Evolutionary conservation across 2,329 filamentous ascomycete species (phyloP), one percentile per base, ranked within the genome.

Genomic region (Domatiomyces globalis): DNA sequence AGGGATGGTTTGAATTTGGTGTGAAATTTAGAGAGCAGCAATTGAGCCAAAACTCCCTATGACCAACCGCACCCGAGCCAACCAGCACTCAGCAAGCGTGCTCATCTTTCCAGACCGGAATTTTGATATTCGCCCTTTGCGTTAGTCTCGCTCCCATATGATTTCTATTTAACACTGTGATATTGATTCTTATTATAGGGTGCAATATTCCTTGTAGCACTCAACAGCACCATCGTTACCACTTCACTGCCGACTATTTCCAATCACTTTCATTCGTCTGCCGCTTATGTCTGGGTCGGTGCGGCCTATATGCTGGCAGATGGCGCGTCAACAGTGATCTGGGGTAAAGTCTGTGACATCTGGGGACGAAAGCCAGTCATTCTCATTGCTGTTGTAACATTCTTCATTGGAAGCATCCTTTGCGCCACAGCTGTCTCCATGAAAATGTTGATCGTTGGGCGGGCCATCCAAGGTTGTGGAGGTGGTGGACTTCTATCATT

Each of bases 261-360:
- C 1, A 57, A 62, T 2, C 61, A 67, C 48, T 72, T 72, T 48
- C 55, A 69, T 51, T 66, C 71, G 50, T 66, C 65, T 8, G 63
- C 69, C 55, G 65, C 68, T 54, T 72, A 71, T 56, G 70, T 71
- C 51, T 74, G 70, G 71, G 71, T 74, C 55, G 70, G 70, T n/a
- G 71, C 69, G 15, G 67, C 70, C 7, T 72, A 69, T 57, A 62
- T 73, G 15, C 61, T 73, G 48, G 69, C 67, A 49, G 70, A 72
- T 56, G 67, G 71, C 18, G 65, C 70, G 10, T 68, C 74, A 17
- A 75, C 76, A 2, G 76, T 76, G 1, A 69, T 77, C 33, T 81
- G 78, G 77, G 78, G 78, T 19, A 82, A 82, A 60, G 66, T 81
- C 18, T 78, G 76, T 45, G 81, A 84, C 56, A 83, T 84, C 52